phyloP scores from a whole-genome alignment of 352 stramenopile species.

The Globisporangium cystogenes region DNA sequence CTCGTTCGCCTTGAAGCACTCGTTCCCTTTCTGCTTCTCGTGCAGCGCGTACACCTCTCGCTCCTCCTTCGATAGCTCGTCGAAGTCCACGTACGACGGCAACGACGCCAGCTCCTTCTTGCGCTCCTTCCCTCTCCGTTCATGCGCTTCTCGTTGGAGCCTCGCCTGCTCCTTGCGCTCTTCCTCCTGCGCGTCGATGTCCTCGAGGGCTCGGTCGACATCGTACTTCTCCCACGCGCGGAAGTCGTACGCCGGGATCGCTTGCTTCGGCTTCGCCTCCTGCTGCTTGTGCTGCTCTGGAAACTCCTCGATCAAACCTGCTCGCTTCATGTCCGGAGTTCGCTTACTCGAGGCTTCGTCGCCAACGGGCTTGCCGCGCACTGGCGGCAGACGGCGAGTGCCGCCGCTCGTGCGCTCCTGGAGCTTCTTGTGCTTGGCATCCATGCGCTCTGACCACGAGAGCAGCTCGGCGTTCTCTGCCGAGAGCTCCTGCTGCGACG shows the following conservation, averaged over 20 bases:
- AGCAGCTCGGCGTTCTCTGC: constrained; percentile 55
- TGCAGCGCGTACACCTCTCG: constrained; percentile 51
- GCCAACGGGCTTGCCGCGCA: constrained; percentile 27
- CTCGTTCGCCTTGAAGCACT: constrained; percentile 86
- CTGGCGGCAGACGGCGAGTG: constrained; percentile 27
- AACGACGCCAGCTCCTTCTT: constrained; percentile 56
- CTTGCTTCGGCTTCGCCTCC: constrained; percentile 20
- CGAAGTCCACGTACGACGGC: constrained; percentile 48
- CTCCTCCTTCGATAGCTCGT: constrained; percentile 41
- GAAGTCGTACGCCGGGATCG: constrained; percentile 88
- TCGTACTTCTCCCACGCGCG: constrained; percentile 91
- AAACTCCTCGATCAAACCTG: background rate
- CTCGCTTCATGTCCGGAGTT: background rate
- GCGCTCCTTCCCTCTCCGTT: constrained; percentile 32
- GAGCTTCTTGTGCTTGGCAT: constrained; percentile 47
- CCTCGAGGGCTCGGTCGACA: constrained; percentile 69
- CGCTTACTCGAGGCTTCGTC: background rate
- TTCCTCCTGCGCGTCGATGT: constrained; percentile 59
- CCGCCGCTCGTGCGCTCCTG: constrained; percentile 20
- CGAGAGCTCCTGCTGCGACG: constrained; percentile 46
- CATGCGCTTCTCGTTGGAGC: constrained; percentile 24
- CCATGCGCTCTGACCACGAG: constrained; percentile 55
- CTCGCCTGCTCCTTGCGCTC: constrained; percentile 27
- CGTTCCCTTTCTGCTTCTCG: constrained; percentile 94
- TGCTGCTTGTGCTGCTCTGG: constrained; percentile 9